These are phyloP conservation scores for Populus nigra DNA, from an alignment of 345 rosid genomes.

Conservation along the genomic window DNA sequence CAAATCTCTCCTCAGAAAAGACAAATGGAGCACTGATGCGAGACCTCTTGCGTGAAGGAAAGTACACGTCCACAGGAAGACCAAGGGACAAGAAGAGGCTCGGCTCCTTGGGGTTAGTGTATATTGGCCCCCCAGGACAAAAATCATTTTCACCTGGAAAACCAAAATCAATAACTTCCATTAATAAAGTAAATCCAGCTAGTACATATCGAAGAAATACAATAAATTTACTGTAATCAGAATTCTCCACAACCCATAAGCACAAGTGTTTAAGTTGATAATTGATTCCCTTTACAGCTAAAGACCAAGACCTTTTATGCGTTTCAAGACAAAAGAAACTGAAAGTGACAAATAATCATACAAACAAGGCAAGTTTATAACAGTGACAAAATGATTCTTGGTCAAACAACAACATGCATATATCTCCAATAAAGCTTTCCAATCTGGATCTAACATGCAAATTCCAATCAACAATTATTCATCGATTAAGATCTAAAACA, in stretches of 20 bases:
- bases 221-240: neutral
- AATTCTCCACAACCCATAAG: neutral
- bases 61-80: slow-evolving; percentile 63
- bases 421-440: neutral
- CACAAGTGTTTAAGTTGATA: neutral
- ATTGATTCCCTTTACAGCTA: neutral
- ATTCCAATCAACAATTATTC: neutral
- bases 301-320: neutral
- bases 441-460: neutral
- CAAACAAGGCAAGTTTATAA: neutral
- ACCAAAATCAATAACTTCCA: neutral
- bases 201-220: neutral
- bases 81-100: slow-evolving; percentile 63
- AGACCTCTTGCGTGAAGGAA: slow-evolving; percentile 69
- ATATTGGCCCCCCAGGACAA: slow-evolving; percentile 60
- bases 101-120: slow-evolving; percentile 71
- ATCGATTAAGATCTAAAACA: neutral
- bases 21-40: slow-evolving; percentile 69
- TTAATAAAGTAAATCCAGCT: neutral
- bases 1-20: slow-evolving; percentile 49
- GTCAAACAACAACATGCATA: neutral
- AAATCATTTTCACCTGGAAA: slow-evolving; percentile 66
- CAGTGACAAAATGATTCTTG: neutral
- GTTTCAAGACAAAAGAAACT: neutral
- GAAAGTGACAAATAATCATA: neutral